phyloP scores from a whole-genome alignment of 1,139 yeast species.

The Saccharomyces hybrid region DNA sequence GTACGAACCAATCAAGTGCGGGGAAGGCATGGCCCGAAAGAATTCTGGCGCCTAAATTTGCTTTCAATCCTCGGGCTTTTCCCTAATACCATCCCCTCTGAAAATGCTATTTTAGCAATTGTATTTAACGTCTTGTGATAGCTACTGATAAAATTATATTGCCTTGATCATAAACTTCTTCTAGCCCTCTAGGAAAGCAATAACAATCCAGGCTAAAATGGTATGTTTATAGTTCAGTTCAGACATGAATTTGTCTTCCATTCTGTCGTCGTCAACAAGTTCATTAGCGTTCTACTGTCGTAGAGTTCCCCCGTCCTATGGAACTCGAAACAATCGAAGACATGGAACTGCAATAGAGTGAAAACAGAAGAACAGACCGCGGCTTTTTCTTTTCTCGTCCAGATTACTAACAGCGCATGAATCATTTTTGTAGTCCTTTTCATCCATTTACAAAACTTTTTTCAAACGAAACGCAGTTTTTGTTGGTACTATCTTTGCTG shows the following conservation, averaged over 20 bases:
- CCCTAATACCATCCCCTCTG: background rate
- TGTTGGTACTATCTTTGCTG: slow-evolving; percentile 77
- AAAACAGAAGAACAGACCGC: too few species aligned
- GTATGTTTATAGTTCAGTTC: background rate
- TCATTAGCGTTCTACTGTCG: too few species aligned
- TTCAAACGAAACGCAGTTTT: slow-evolving; percentile 91
- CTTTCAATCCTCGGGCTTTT: background rate
- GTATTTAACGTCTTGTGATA: background rate
- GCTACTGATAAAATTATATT: background rate
- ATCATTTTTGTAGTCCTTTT: slow-evolving; percentile 32
- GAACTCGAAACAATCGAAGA: too few species aligned
- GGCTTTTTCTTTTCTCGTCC: too few species aligned
- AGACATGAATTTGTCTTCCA: too few species aligned
- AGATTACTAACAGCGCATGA: slow-evolving; percentile 7
- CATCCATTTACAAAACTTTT: slow-evolving; percentile 57
- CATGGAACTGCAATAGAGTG: too few species aligned
- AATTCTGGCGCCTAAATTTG: slow-evolving; percentile 5
- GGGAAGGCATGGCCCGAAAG: slow-evolving; percentile 9
- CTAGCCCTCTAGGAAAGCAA: background rate
- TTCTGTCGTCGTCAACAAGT: too few species aligned
- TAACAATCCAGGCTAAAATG: background rate
- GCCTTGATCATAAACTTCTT: background rate
- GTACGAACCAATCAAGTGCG: slow-evolving; percentile 8
- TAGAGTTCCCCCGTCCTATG: too few species aligned
- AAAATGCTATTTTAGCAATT: background rate